Evolutionary conservation across 257 asterid species (phyloP).

Genomic region (Solanum clarkiae): DNA sequence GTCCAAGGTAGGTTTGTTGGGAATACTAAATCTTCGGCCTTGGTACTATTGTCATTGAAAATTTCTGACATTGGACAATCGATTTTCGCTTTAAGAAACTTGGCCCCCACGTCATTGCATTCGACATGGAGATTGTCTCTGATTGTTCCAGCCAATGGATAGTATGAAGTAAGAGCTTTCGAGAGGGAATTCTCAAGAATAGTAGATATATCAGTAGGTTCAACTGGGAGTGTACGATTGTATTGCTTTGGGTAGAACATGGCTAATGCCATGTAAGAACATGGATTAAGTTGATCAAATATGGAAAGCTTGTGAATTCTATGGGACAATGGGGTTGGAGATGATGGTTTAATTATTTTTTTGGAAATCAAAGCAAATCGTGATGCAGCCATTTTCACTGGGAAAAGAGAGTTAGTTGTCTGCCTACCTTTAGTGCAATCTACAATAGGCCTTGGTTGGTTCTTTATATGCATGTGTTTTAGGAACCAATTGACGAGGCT

Average conservation of each 20-base stretch:
- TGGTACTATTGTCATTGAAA: not conserved
- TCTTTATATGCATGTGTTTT: not conserved
- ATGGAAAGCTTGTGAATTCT: not conserved
- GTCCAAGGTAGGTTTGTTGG: not conserved
- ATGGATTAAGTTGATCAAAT: not conserved
- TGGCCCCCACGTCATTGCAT: constrained; percentile 1
- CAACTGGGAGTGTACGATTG: not conserved
- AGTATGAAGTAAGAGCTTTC: not conserved
- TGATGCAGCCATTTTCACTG: not conserved
- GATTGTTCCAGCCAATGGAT: constrained; percentile 1
- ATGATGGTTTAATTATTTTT: not conserved
- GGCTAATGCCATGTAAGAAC: not conserved
- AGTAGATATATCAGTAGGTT: not conserved
- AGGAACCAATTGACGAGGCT: not conserved
- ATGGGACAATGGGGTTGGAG: not conserved
- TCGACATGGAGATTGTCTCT: not conserved
- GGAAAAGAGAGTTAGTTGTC: not conserved
- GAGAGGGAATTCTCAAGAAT: not conserved
- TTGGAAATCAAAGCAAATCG: not conserved
- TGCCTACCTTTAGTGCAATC: not conserved
- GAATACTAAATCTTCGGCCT: not conserved
- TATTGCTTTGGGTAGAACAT: not conserved
- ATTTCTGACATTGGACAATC: not conserved
- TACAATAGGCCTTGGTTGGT: not conserved
- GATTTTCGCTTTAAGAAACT: not conserved